Evolutionary conservation across 208 protist species (phyloP).

Genomic region (Zelonia costaricensis): DNA sequence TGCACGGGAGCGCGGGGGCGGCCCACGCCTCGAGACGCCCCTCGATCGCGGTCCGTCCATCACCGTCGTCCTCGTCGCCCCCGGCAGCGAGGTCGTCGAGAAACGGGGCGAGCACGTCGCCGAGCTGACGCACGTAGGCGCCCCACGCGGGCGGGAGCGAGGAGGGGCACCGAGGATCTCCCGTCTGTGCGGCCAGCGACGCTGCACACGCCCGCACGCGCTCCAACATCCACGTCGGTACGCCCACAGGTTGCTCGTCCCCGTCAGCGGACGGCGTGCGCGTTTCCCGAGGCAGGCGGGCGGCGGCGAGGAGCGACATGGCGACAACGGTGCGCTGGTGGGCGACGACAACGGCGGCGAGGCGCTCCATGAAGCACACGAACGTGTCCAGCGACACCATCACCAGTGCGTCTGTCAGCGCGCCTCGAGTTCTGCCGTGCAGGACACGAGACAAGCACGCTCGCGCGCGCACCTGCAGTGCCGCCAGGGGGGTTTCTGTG

Average conservation of each 20-base stretch:
- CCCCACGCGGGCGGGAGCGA: constrained; percentile 5
- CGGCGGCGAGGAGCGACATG: constrained; percentile 19
- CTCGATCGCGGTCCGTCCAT: too few relatives aligned
- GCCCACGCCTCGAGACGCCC: too few relatives aligned
- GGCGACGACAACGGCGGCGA: background rate
- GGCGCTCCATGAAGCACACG: constrained; percentile 16
- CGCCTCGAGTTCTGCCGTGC: background rate
- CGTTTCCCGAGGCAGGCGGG: constrained; percentile 1
- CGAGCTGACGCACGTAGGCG: background rate
- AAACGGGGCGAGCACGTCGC: constrained; percentile 7
- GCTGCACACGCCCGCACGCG: background rate
- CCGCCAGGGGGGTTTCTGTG: background rate
- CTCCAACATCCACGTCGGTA: constrained; percentile 5
- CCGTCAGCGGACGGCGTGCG: too few relatives aligned
- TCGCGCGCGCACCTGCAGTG: constrained; percentile 9
- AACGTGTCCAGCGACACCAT: constrained; percentile 20
- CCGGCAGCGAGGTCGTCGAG: background rate
- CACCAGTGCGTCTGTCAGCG: too few relatives aligned
- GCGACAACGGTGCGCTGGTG: constrained; percentile 10
- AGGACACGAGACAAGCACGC: constrained; percentile 3
- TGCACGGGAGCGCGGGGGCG: too few relatives aligned
- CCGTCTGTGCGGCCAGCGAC: background rate
- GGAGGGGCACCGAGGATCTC: too few relatives aligned
- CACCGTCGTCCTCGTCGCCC: too few relatives aligned
- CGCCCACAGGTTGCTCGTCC: too few relatives aligned